phyloP scores from a whole-genome alignment of 2,329 filamentous ascomycete genomes.

The Cladorrhinum sp. region DNA sequence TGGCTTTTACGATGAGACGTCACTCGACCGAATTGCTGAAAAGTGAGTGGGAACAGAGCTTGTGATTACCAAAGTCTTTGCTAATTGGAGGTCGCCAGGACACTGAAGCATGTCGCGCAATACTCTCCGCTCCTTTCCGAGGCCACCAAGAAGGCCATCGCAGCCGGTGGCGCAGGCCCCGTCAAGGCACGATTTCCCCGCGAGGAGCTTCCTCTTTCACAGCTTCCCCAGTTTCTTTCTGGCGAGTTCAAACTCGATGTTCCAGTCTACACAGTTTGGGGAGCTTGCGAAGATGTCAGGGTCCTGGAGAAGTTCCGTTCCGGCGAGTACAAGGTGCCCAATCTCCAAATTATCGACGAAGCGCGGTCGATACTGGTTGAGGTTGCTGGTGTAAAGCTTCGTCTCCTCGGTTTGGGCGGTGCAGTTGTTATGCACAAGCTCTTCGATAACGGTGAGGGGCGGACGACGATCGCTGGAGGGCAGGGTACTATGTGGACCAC shows the following conservation, averaged over 20 bases:
- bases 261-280: slow-evolving; percentile 98
- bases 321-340: slow-evolving; percentile 95
- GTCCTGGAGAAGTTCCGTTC: slow-evolving; percentile 97
- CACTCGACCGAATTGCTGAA: slow-evolving; percentile 93
- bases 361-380: slow-evolving; percentile 93
- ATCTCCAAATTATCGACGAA: slow-evolving; percentile 98
- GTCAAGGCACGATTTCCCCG: slow-evolving; percentile 84
- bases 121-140: slow-evolving; percentile 94
- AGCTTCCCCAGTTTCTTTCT: slow-evolving; percentile 83
- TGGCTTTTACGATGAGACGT: slow-evolving; percentile 96
- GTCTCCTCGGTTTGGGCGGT: slow-evolving; percentile 87
- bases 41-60: slow-evolving; percentile 63
- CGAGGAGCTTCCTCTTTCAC: slow-evolving; percentile 83
- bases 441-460: slow-evolving; percentile 96
- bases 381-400: slow-evolving; percentile 91
- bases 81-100: slow-evolving; percentile 53
- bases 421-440: slow-evolving; percentile 99
- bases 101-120: slow-evolving; percentile 95
- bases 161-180: slow-evolving; percentile 64
- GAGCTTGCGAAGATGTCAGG: slow-evolving; percentile 95
- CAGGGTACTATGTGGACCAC: slow-evolving; percentile 99
- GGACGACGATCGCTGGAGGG: slow-evolving; percentile 95
- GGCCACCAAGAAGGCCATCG: slow-evolving; percentile 64
- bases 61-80: slow-evolving; percentile 3
- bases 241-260: slow-evolving; percentile 90